A percentile compares a stretch with the other conserved stretches of the same genome.
phyloP scores from a whole-genome alignment of 305 asterid genomes.

The Solanum hybrid region DNA sequence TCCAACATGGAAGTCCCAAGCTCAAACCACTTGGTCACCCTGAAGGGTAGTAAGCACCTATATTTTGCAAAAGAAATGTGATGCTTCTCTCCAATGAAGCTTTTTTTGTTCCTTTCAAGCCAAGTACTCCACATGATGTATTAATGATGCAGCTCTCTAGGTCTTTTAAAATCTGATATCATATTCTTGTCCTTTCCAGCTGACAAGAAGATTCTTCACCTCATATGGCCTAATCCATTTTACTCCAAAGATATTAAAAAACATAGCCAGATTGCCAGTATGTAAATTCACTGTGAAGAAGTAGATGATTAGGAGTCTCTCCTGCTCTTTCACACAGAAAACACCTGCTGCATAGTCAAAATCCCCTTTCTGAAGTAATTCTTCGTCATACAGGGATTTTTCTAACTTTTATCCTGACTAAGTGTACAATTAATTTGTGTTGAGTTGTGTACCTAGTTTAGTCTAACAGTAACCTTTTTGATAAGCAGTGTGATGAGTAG shows the following conservation, averaged over 20 bases:
- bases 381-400: not conserved
- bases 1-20: too few species aligned
- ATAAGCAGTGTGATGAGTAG: not conserved
- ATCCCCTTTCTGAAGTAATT: not conserved
- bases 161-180: not conserved
- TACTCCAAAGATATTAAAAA: not conserved
- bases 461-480: not conserved
- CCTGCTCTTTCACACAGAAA: not conserved
- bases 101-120: not conserved
- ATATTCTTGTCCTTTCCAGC: not conserved
- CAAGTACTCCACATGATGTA: not conserved
- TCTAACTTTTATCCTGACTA: not conserved
- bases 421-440: not conserved
- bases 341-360: not conserved
- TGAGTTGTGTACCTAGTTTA: not conserved
- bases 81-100: not conserved
- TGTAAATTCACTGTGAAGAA: not conserved
- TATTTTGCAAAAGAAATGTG: not conserved
- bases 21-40: too few species aligned
- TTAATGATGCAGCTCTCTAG: not conserved
- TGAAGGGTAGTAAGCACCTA: not conserved
- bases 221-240: not conserved
- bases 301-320: not conserved
- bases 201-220: not conserved
- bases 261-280: not conserved